Base-by-base conservation (phyloP, 768 basidiomycete species). In the Asterophora lycoperdoides region DNA sequence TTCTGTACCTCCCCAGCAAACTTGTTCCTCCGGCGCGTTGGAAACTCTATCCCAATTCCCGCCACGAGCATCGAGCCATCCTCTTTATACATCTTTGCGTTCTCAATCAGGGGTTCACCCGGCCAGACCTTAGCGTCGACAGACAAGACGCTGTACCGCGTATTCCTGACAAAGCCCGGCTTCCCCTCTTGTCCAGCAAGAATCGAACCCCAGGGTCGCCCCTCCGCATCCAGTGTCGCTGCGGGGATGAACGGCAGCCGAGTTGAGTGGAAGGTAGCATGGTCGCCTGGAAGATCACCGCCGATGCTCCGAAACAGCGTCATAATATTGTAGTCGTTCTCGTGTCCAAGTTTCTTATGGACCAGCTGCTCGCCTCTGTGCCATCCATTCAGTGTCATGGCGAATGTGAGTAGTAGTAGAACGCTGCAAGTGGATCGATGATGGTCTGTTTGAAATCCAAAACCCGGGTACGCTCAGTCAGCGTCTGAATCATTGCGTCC, bases 161-260 rank as follows among this genome's bases (percentile, higher is more conserved):
- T 63, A 35, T 64, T 56, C 35, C 60, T 48, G 35, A 79, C 60
- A 53, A 80, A 83, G 1, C 78, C 79, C 14, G 69, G 68, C 34
- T 63, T 53, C 3, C 79, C 81, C 30, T 69, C 66, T 11, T 54
- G 46, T 5, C 70, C 74, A 0, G 77, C 70, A 6, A 83, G 64
- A 28, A 84, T 71, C 2, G 79, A 81, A 3, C 75, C 68, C 83
- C 83, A 85, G 2, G 83, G 83, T 3, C 81, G 67, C 1, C 69
- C 71, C 4, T 55, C 50, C 2, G 60, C 62, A 55, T 84, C 83
- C 17, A 84, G 60, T 1, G 76, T 76, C n/a, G 77, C 73, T 8
- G 82, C 58, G 4, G 80, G 80, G 14, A 84, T 64, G 55, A 84
- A 84, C 1, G 73, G 74, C 5, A 83, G 62, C 11, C 68, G 59